A percentile compares a stretch with the other conserved stretches of the same genome.
Conservation (phyloP, 2,329 filamentous ascomycete genomes). For the Diatrype stigma region DNA sequence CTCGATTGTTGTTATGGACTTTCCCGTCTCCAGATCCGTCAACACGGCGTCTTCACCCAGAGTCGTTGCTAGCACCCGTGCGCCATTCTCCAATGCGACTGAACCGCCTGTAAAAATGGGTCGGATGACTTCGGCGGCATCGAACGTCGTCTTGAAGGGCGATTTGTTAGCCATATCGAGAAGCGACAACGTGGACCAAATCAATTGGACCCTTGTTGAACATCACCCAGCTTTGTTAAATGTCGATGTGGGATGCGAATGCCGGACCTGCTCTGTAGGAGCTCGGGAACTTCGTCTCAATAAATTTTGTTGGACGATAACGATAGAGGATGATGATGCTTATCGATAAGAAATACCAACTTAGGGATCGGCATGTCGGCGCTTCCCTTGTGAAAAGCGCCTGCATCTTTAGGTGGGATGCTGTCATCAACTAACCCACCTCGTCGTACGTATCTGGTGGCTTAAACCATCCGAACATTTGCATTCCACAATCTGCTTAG, state of each 20-base stretch:
- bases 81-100: constrained; percentile 76
- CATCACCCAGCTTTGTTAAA: not conserved
- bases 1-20: constrained; percentile 79
- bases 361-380: not conserved
- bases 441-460: too few species aligned
- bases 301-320: constrained; percentile 17
- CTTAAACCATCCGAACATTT: too few species aligned
- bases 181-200: constrained; percentile 4
- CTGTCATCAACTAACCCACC: too few species aligned
- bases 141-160: constrained; percentile 81
- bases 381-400: not conserved
- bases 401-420: too few species aligned
- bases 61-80: constrained; percentile 78
- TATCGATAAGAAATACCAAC: not conserved
- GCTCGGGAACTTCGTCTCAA: not conserved
- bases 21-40: constrained; percentile 78
- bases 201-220: not conserved
- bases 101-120: constrained; percentile 93
- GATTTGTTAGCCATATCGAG: constrained; percentile 56
- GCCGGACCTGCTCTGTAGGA: too few species aligned
- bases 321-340: constrained; percentile 17
- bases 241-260: constrained; percentile 12
- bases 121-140: constrained; percentile 75
- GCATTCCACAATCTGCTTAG: too few species aligned
- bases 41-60: constrained; percentile 90